Base-by-base conservation (phyloP, 2,329 filamentous ascomycete species). In the Monosporascus sp. region DNA sequence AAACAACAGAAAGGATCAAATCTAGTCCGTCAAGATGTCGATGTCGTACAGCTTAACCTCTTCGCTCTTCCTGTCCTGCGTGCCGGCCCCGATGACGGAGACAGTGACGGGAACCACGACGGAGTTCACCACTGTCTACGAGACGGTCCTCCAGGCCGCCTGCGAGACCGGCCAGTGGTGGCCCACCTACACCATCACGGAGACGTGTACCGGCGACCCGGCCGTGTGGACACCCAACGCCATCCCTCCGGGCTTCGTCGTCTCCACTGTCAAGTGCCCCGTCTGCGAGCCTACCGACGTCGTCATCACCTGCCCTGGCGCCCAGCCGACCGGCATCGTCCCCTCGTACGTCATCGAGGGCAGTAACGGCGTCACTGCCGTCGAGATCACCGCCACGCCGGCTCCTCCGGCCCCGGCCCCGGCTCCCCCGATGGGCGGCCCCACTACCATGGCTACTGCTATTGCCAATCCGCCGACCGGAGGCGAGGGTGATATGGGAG, bases 111-210 rank as follows among this genome's bases (percentile, higher is more conserved):
- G 20, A 8, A 64, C 62, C 18, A 57, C 62, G 51, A 65, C 61
- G 24, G 45, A 62, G 48, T 72, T 64, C 58, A 72, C 70, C 37
- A 73, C 69, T 6, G 60, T 69, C 43, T 75, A 74, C 62, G 63
- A 65, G 57, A 70, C 69, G 31, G 64, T 66, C 41, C 58, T 67
- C 24, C 63, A 62, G 27, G 72, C 72, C 9, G 71, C 71, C 50
- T 70, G 70, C 58, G 60, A 67, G 52, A 71, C 67, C n/a, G 61
- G 66, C 56, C 53, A 58, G 47, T 74, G 72, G 72, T 52, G 65
- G 38, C 71, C 72, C 37, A 71, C 69, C 35, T 75, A 74, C 64
- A 75, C 71, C 49, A 58, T 75, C 59, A 62, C 60, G 8, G 67
- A 74, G 61, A 65, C 65, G 27, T 69, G 68, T 59, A 55, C 60